phyloP scores from a whole-genome alignment of 2,329 filamentous ascomycete genomes.

The Bipolaris victoriae region DNA sequence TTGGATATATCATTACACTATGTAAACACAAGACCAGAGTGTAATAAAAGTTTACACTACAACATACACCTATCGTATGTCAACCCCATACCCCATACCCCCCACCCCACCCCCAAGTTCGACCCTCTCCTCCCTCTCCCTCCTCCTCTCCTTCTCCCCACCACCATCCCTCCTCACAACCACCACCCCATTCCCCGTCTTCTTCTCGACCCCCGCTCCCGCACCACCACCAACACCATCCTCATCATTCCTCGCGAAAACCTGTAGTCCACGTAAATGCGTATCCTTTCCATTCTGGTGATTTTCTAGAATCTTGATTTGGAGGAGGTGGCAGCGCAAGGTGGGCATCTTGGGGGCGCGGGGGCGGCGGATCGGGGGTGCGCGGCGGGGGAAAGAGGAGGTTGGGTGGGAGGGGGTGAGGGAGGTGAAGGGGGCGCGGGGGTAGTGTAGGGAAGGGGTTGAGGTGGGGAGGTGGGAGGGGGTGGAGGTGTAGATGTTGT shows the following conservation, averaged over 20 bases:
- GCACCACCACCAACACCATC: not conserved
- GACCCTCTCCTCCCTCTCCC: conserved; percentile 18
- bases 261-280: conserved; percentile 91
- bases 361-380: not conserved
- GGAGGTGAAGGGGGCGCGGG: conserved; percentile 28
- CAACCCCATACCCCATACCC: conserved; percentile 14
- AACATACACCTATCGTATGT: conserved; percentile 19
- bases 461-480: conserved; percentile 14
- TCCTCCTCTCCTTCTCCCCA: conserved; percentile 2
- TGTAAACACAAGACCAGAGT: no score
- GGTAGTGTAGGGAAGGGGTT: conserved; percentile 19
- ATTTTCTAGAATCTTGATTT: conserved; percentile 91
- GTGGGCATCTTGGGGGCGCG: conserved; percentile 71
- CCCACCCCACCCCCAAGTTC: conserved; percentile 18
- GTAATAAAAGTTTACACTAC: no score
- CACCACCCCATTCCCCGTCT: conserved; percentile 3
- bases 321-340: conserved; percentile 85
- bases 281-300: conserved; percentile 99
- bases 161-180: no score
- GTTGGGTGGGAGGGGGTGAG: conserved; percentile 19
- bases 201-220: not conserved
- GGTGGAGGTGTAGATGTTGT: conserved; percentile 2
- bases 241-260: conserved; percentile 65
- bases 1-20: no score
- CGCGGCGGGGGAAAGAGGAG: not conserved